A percentile compares a stretch with the other conserved stretches of the same genome.
Conservation (phyloP, 2,329 filamentous ascomycete genomes). For the Beauveria rudraprayagi region DNA sequence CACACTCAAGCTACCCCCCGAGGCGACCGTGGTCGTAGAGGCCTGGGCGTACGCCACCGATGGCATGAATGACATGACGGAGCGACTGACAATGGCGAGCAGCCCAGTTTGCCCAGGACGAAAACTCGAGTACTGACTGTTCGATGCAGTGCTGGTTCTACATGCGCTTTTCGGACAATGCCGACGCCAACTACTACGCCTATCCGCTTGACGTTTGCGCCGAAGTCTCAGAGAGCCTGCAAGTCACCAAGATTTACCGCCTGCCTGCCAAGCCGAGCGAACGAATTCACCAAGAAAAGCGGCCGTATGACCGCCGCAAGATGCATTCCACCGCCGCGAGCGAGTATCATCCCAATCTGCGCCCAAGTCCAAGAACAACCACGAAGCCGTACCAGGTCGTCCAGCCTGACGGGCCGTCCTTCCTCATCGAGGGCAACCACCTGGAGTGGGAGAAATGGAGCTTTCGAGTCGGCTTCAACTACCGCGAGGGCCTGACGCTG, state of each 20-base stretch:
- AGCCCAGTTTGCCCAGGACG: not conserved
- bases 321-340: slow-evolving; percentile 34
- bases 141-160: slow-evolving; percentile 28
- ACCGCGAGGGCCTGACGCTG: slow-evolving; percentile 57
- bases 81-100: slow-evolving; percentile 40
- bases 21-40: slow-evolving; percentile 39
- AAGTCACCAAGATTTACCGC: slow-evolving; percentile 38
- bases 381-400: slow-evolving; percentile 23
- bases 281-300: slow-evolving; percentile 21
- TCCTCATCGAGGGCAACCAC: slow-evolving; percentile 34
- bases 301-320: slow-evolving; percentile 32
- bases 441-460: slow-evolving; percentile 56
- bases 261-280: slow-evolving; percentile 33
- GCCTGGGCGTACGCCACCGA: slow-evolving; percentile 49
- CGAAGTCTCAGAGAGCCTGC: slow-evolving; percentile 37
- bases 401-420: slow-evolving; percentile 25
- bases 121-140: not conserved
- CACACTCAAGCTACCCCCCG: slow-evolving; percentile 34
- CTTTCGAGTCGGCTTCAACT: slow-evolving; percentile 59
- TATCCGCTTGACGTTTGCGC: slow-evolving; percentile 45
- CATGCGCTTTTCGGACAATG: slow-evolving; percentile 28
- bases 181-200: slow-evolving; percentile 47
- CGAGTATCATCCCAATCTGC: slow-evolving; percentile 27
- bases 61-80: slow-evolving; percentile 41
- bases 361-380: slow-evolving; percentile 17